phyloP scores from a whole-genome alignment of 805 yeast species.

The Starmerella cellae region DNA sequence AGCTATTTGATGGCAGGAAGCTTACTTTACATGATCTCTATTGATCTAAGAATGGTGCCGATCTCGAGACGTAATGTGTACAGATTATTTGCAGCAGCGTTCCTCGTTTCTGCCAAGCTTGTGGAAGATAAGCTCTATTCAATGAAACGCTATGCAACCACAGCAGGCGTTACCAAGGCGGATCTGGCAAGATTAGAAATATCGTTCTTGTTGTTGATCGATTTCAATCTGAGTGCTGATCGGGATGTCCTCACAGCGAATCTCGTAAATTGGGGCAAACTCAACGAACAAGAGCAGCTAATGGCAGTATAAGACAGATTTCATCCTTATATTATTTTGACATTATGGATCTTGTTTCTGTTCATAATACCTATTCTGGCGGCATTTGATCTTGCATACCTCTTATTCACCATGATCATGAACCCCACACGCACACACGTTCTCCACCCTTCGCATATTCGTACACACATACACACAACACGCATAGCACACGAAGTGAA shows the following conservation, averaged over 20 bases:
- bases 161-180: constrained; percentile 33
- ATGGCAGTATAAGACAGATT: no score
- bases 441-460: no score
- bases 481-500: no score
- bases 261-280: constrained; percentile 6
- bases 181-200: constrained; percentile 41
- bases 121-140: constrained; percentile 37
- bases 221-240: constrained; percentile 39
- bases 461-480: no score
- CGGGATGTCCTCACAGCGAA: constrained; percentile 6
- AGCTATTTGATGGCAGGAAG: constrained; percentile 30
- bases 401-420: no score
- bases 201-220: constrained; percentile 36
- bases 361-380: no score
- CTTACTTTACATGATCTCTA: constrained; percentile 27
- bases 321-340: no score
- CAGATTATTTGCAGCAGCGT: constrained; percentile 34
- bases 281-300: no score
- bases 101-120: constrained; percentile 36
- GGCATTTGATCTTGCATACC: no score
- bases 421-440: no score
- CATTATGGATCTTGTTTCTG: no score
- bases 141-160: constrained; percentile 36
- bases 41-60: constrained; percentile 24
- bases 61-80: constrained; percentile 31